Conservation (phyloP, 1,284 basidiomycete species). For the Tetrapyrgos nigripes region DNA sequence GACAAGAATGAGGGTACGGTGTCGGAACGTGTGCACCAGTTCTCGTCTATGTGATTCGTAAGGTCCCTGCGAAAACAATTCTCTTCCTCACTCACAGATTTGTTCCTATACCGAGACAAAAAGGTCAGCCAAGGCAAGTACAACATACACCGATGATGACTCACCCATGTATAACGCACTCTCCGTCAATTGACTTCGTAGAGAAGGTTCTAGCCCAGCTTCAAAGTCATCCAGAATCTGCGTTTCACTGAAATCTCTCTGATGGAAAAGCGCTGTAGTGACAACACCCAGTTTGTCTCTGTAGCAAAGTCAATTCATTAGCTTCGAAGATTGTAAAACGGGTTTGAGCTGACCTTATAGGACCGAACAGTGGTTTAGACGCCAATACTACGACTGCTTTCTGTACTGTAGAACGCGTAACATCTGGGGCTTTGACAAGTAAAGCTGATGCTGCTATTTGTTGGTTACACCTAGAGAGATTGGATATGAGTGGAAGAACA, state of each 20-base stretch:
- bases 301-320: constrained; percentile 6
- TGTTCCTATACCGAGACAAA: constrained; percentile 67
- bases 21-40: constrained; percentile 92
- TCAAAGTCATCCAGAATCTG: constrained; percentile 88
- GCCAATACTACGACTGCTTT: constrained; percentile 97
- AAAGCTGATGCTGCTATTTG: constrained; percentile 89
- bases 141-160: constrained; percentile 22
- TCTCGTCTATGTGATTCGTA: constrained; percentile 63
- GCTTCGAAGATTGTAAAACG: constrained; percentile 13
- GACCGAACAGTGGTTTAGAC: constrained; percentile 88
- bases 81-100: constrained; percentile 63
- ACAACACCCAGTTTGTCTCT: constrained; percentile 97
- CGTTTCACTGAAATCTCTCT: constrained; percentile 87
- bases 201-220: constrained; percentile 69
- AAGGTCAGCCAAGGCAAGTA: constrained; percentile 9
- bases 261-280: constrained; percentile 88
- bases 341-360: constrained; percentile 64
- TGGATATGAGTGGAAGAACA: constrained; percentile 1
- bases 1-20: constrained; percentile 91
- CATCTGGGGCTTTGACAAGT: constrained; percentile 84
- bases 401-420: constrained; percentile 96
- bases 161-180: constrained; percentile 88
- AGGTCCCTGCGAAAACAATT: background rate
- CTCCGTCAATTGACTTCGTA: constrained; percentile 77
- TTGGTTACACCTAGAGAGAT: constrained; percentile 81